Evolutionary conservation across 176 grass and related monocot genomes (phyloP), one percentile per base, ranked within the genome.

Genomic region (Phoenix dactylifera): DNA sequence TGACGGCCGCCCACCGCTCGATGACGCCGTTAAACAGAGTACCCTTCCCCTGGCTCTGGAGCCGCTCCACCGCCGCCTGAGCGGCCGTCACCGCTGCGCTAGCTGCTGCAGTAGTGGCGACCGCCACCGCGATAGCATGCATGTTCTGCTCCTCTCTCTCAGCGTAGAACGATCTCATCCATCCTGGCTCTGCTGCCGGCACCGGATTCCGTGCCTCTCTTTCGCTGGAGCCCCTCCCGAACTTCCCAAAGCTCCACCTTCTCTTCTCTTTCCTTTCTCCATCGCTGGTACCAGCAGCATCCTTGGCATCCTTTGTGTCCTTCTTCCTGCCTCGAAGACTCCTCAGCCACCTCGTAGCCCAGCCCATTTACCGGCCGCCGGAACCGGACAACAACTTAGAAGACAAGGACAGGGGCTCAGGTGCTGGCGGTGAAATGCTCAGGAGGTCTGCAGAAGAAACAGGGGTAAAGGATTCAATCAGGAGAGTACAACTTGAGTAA

Each of bases 1-100:
- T 58, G 57, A 86, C 57, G 17, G 88, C 79, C 2, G 85, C 94
- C 76, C 26, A 60, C 6, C 71, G 25, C 39, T 77, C 25, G 22
- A 48, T 48, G 26, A 26, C 23, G 0, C 50, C 69, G 64, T 54
- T 54, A 79, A 57, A 4, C n/a, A 54, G 68, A 23, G 7, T 44
- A 57, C 29, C 65, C 18, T 29, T 22, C 29, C 65, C 7, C 28
- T 39, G 50, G 65, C 65, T 22, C 65, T 68, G 29, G 26, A 68
- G 29, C 52, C 65, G 25, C 52, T 15, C 52, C 65, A 68, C 55
- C 29, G 65, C 65, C 18, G 65, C 65, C 51, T 68, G 65, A 20
- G 65, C 65, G 3, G 65, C 65, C 4, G 52, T 56, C 65, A 57
- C 28, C 1, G 65, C 65, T 51, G 28, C 52, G 22, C 23, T 44